Evolutionary conservation across 169 alveolate species (phyloP), one percentile per base, ranked within the genome.

Genomic region (Plasmodium knowlesi): DNA sequence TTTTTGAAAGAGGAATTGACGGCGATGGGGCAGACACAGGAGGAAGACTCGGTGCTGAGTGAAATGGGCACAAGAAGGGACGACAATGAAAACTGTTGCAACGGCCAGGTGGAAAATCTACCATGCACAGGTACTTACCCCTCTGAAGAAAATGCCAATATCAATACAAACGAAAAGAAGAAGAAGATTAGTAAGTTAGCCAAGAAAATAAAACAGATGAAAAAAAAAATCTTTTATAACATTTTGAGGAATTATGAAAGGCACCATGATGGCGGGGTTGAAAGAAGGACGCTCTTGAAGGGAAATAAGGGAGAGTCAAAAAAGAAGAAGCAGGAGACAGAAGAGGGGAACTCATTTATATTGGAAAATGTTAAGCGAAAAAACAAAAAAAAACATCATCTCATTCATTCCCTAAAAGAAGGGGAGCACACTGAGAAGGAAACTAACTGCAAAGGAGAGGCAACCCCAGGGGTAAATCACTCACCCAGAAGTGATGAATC

Each of bases 181-280:
- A 41, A 82, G 25, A 50, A 57, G 37, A 82, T 82, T 54, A 53
- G 30, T 10, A 57, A 82, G 70, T 25, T 53, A 30, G 12, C 70
- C 28, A 53, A 82, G 19, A 82, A 82, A 82, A 82, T 82, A 54
- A 82, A 82, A 82, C 79, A 82, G 30, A 82, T 82, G 79, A 82
- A 82, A 82, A 82, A 82, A 25, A 50, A 50, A 50, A 3, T 82
- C 71, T 54, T 82, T 19, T 82, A 30, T 39, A 82, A 82, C 22
- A 53, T 82, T 43, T 22, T 80, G 61, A 80, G 85, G 28, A 80
- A 43, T 80, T 80, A 34, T 25, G 85, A 43, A 34, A 39, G 22
- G 73, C 16, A 37, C 34, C 73, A 67, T 67, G 39, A 22, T 16
- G 41, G 41, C 32, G 30, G 57, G 67, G 71, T n/a, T 80, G 74